Evolutionary conservation across 345 rosid species (phyloP).

Genomic region (Corchorus capsularis): DNA sequence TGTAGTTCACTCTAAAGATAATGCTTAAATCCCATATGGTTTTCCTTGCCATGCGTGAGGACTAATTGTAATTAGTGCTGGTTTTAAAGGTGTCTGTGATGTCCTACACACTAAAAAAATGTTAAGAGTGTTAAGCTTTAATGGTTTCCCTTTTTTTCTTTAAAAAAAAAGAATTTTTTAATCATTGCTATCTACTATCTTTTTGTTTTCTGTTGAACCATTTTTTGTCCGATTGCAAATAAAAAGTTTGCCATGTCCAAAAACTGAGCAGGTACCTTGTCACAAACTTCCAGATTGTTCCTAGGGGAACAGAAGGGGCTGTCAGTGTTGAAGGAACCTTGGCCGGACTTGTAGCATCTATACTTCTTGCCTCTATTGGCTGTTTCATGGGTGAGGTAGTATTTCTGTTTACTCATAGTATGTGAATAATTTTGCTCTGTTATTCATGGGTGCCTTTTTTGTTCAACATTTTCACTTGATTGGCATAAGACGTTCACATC

Average conservation of each 20-base stretch:
- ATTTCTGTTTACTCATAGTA: background rate
- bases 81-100: background rate
- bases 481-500: background rate
- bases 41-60: background rate
- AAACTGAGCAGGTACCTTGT: constrained; percentile 65
- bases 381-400: constrained; percentile 73
- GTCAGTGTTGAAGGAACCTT: constrained; percentile 92
- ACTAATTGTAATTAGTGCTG: background rate
- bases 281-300: constrained; percentile 83
- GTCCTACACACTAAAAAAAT: background rate
- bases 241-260: constrained; percentile 7
- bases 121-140: background rate
- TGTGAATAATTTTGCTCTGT: background rate
- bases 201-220: background rate
- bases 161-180: background rate
- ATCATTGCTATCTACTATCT: background rate
- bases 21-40: too few species aligned
- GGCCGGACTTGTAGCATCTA: constrained; percentile 83
- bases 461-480: background rate
- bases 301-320: constrained; percentile 98
- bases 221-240: background rate
- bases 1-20: background rate
- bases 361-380: constrained; percentile 66
- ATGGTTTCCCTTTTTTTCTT: background rate
- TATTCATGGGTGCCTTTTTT: background rate